phyloP scores from a whole-genome alignment of 1,139 yeast genomes.

The Casaregolazyma lundiana region DNA sequence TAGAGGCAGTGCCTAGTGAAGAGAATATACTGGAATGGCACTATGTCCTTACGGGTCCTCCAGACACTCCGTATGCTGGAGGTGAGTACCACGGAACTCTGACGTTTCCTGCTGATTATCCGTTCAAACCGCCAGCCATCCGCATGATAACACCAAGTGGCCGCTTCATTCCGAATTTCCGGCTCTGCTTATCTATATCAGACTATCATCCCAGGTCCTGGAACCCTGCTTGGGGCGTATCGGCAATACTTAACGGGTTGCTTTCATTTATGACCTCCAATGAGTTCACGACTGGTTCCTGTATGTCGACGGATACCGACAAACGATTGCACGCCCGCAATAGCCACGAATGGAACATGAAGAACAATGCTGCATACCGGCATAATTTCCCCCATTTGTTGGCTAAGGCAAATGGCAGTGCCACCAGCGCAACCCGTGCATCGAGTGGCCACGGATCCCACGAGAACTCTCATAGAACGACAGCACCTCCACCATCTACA shows the following conservation, averaged over 20 bases:
- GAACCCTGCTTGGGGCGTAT: slow-evolving; percentile 95
- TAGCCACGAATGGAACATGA: slow-evolving; percentile 63
- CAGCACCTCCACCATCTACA: neutral
- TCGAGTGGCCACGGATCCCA: neutral
- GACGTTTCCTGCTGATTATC: slow-evolving; percentile 80
- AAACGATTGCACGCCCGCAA: slow-evolving; percentile 45
- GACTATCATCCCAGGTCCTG: slow-evolving; percentile 92
- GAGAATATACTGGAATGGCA: slow-evolving; percentile 76
- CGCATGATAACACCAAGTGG: slow-evolving; percentile 87
- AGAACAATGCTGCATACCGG: slow-evolving; percentile 50
- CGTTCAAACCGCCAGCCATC: slow-evolving; percentile 89
- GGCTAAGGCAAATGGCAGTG: too few species aligned
- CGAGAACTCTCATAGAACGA: neutral
- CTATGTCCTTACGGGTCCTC: slow-evolving; percentile 79
- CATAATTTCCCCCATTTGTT: slow-evolving; percentile 62
- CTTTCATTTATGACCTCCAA: slow-evolving; percentile 66
- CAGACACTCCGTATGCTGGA: slow-evolving; percentile 72
- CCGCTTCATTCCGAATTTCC: slow-evolving; percentile 68
- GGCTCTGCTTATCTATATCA: slow-evolving; percentile 82
- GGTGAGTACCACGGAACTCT: slow-evolving; percentile 91
- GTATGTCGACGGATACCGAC: slow-evolving; percentile 42
- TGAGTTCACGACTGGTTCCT: slow-evolving; percentile 33
- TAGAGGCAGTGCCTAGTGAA: slow-evolving; percentile 81
- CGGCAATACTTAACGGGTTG: slow-evolving; percentile 78
- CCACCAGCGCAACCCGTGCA: too few species aligned